phyloP scores from a whole-genome alignment of 495 filamentous ascomycete genomes.

The Penicillium cosmopolitanum region DNA sequence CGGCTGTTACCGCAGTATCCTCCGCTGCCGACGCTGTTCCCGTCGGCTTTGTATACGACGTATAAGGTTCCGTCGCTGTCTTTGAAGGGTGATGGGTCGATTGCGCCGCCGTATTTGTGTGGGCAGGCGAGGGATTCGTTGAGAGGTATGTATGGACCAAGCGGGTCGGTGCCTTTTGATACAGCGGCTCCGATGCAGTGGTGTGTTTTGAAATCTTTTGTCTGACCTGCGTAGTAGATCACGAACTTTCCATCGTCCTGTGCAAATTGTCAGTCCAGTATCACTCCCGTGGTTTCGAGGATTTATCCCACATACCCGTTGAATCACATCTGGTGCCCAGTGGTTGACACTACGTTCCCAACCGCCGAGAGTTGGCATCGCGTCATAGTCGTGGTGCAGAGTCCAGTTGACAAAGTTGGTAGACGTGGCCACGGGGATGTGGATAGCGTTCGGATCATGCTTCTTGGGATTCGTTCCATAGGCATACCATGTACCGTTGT shows the following conservation, averaged over 20 bases:
- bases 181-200: constrained; percentile 61
- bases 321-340: constrained; percentile 43
- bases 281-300: not conserved
- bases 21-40: constrained; percentile 58
- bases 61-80: constrained; percentile 55
- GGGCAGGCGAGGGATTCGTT: constrained; percentile 51
- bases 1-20: constrained; percentile 58
- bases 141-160: constrained; percentile 55
- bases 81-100: constrained; percentile 57
- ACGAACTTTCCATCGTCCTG: constrained; percentile 52
- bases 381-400: constrained; percentile 29
- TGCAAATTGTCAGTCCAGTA: not conserved
- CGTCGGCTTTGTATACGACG: constrained; percentile 64
- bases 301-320: constrained; percentile 30
- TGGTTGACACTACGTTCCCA: constrained; percentile 34
- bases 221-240: constrained; percentile 58
- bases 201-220: constrained; percentile 31
- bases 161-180: constrained; percentile 32
- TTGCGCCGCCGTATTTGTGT: constrained; percentile 54
- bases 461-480: constrained; percentile 37
- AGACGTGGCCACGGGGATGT: constrained; percentile 38
- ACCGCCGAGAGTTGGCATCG: constrained; percentile 28
- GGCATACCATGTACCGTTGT: constrained; percentile 40
- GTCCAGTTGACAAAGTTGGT: constrained; percentile 39
- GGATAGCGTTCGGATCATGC: constrained; percentile 22